Evolutionary conservation across 768 basidiomycete species (phyloP), one percentile per base, ranked within the genome.

Genomic region (Tylopilus rubrobrunneus): DNA sequence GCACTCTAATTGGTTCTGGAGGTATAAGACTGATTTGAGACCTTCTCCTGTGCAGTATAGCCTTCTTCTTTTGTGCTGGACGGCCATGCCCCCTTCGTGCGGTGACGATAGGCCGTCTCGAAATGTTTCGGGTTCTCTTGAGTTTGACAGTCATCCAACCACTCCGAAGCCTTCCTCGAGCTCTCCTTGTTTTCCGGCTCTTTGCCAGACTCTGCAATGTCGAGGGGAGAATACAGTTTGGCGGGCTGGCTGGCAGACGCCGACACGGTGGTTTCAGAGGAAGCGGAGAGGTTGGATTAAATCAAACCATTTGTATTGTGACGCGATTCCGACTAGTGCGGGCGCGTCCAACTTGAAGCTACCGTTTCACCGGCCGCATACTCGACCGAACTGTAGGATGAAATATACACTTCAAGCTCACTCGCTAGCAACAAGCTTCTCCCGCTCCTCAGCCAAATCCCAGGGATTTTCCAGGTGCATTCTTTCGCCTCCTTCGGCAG

Each of bases 21-120:
- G 76, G 63, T 92, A 90, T 62, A 99, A 72, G 15, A 89, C 86
- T 0, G 93, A 85, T 67, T 99, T 99, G 39, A 98, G 71, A 7
- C 92, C 96, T 72, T 99, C 97, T 3, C 90, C 92, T 0, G 92
- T 90, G 61, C 95, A 98, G 64, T 90, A 62, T 98, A 98, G 5
- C 92, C 84, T 71, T 99, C 97, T 63, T 93, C 92, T 52, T 82
- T 85, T 3, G 97, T 99, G 56, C 92, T 94, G 73, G 87, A 88
- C 37, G 85, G 81, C 87, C 87, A 89, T 44, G 87, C 87, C 21
- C 87, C 87, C 64, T 86, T 86, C 37, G 79, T 67, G 37, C 67
- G 61, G 59, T 91, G 89, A 39, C 89, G 73, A 68, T 89, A 89
- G 23, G 82, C 78, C 3, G 70, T 73, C 52, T 79, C 68, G 53